Conservation (phyloP, 2,329 filamentous ascomycete species). For the Annulohypoxylon truncatum region DNA sequence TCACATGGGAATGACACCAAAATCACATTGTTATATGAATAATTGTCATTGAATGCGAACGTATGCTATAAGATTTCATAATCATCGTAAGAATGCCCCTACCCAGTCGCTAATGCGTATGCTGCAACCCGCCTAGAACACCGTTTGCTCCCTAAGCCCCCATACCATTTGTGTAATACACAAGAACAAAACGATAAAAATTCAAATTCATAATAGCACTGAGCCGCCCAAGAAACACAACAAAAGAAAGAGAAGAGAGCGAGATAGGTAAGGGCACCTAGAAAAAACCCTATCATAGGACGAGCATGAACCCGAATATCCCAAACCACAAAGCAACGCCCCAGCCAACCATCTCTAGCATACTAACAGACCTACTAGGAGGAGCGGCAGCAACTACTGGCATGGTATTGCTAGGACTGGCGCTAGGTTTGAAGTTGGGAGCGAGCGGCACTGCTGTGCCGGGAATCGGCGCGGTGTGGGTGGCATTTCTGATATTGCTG, state of each 20-base stretch:
- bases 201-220: not conserved
- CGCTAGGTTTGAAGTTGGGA: not conserved
- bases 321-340: slow-evolving; percentile 43
- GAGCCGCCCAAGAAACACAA: not conserved
- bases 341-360: slow-evolving; percentile 22
- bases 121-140: not conserved
- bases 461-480: not conserved
- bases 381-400: slow-evolving; percentile 31
- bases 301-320: slow-evolving; percentile 41
- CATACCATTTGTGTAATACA: not conserved
- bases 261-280: not conserved
- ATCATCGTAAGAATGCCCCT: slow-evolving; percentile 9
- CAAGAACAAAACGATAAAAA: not conserved
- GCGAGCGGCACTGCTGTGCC: not conserved
- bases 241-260: not conserved
- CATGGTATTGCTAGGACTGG: not conserved
- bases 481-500: not conserved
- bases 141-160: slow-evolving; percentile 1
- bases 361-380: slow-evolving; percentile 1
- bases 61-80: not conserved
- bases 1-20: not conserved
- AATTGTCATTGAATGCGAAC: slow-evolving; percentile 3
- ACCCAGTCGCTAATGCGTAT: not conserved
- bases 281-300: slow-evolving; percentile 30
- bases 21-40: not conserved